Evolutionary conservation across 1,139 yeast species (phyloP).

Genomic region (Saccharomycopsis hybrid): DNA sequence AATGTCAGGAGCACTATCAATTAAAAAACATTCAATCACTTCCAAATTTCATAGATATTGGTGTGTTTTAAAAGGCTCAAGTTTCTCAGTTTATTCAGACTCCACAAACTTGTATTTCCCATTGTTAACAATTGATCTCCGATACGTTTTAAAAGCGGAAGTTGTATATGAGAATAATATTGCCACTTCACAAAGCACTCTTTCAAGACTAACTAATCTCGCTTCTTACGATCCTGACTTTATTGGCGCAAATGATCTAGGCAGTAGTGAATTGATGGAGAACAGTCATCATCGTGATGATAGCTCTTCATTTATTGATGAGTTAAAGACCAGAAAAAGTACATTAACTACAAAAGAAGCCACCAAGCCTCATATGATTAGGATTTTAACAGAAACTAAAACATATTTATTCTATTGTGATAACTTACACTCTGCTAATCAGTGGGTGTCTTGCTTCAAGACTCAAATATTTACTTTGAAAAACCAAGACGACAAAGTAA

Average conservation of each 20-base stretch:
- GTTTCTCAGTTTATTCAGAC: conserved; percentile 61
- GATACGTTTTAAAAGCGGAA: conserved; percentile 58
- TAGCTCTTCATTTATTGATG: not conserved
- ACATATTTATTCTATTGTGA: conserved; percentile 69
- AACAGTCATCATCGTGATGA: not conserved
- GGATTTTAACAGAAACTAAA: conserved; percentile 49
- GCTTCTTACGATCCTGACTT: not conserved
- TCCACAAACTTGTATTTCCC: conserved; percentile 85
- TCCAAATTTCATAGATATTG: conserved; percentile 44
- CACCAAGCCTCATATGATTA: conserved; percentile 42
- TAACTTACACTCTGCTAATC: conserved; percentile 61
- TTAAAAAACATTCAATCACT: conserved; percentile 21
- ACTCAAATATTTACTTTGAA: conserved; percentile 71
- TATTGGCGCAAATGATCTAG: not conserved
- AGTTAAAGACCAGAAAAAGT: conserved; percentile 3
- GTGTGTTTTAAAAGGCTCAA: conserved; percentile 69
- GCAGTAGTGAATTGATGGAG: not conserved
- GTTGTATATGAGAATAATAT: conserved; percentile 28
- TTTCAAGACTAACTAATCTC: conserved; percentile 3
- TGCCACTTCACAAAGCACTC: not conserved
- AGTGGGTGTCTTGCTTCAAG: conserved; percentile 73
- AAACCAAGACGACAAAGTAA: conserved; percentile 65
- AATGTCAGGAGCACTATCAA: conserved; percentile 29
- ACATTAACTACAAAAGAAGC: not conserved
- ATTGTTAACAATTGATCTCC: conserved; percentile 61